Base-by-base conservation (phyloP, 345 rosid genomes). In the Citrus cavaleriei region DNA sequence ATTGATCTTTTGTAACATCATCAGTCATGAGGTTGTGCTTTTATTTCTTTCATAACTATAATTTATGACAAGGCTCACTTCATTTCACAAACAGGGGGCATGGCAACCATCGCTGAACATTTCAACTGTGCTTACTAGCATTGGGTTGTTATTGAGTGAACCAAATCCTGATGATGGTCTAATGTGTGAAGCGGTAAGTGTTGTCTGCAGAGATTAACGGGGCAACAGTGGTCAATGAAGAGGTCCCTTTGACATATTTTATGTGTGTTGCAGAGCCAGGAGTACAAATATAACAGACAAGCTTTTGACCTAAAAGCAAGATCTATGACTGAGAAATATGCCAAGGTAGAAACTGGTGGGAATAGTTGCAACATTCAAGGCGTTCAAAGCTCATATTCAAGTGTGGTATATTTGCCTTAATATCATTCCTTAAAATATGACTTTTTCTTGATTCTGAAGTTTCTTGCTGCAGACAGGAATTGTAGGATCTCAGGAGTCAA, bases 101-200 rank as follows among this genome's bases (percentile, higher is more conserved):
- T 91, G 96, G 98, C 97, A 93, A 77, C 97, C 97, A 37, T 94
- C 98, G 4, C 69, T 93, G 87, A 94, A 94, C 73, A 88, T 94
- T 78, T 94, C 97, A 21, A 90, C 95, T 5, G 93, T 91, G 59
- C 78, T 94, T 59, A 89, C 83, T 18, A 94, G 96, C 79, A 88
- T 94, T 24, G 83, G 96, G 61, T 80, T 94, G 81, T 80, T 93
- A 76, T 83, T 94, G 19, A 83, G 87, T 69, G 98, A 93, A 83
- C 98, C 97, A 28, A 90, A 94, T 77, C 95, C 96, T 0, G 97
- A 91, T 83, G 98, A 91, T 62, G 97, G 96, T 5, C 88, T 94
- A 71, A 91, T 93, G 97, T 78, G 91, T 81, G 95, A 94, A 83
- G 91, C 85, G 27, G 97, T 94, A 84, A 81, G 97, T 86, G 74